These are phyloP conservation scores for Trametes pubescens DNA, from an alignment of 1,284 basidiomycete genomes.

Conservation along the genomic window DNA sequence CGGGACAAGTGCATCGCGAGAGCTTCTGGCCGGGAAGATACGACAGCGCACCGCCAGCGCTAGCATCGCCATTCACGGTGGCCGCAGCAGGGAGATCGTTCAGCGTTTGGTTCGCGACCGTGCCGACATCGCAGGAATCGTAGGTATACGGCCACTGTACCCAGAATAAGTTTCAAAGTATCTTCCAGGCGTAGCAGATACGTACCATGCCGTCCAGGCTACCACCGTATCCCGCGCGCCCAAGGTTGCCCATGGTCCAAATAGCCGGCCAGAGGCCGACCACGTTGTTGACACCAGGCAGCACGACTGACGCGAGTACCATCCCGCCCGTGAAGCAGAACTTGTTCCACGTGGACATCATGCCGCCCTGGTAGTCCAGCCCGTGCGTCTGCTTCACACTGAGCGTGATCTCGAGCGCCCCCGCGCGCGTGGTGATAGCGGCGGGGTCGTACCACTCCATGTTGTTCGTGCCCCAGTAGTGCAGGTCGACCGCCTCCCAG, in stretches of 20 bases:
- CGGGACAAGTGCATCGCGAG: constrained; percentile 84
- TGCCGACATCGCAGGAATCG: constrained; percentile 63
- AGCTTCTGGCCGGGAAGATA: constrained; percentile 79
- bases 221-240: neutral
- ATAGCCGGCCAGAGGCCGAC: neutral
- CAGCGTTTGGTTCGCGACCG: constrained; percentile 55
- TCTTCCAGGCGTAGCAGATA: neutral
- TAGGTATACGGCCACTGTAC: constrained; percentile 62
- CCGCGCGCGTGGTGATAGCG: neutral
- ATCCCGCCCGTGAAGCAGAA: constrained; percentile 4
- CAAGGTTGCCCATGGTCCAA: constrained; percentile 3
- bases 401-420: constrained; percentile 3
- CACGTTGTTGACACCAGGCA: neutral
- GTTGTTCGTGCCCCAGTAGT: constrained; percentile 1
- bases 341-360: constrained; percentile 5
- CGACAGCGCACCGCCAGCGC: constrained; percentile 51
- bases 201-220: neutral
- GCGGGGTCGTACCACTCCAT: neutral
- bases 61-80: constrained; percentile 46
- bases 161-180: neutral
- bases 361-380: neutral
- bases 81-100: constrained; percentile 50
- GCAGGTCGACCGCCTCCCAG: constrained; percentile 1
- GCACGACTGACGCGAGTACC: neutral
- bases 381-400: neutral